Base-by-base conservation (phyloP, 2,329 filamentous ascomycete genomes). In the Cytospora leucostoma region DNA sequence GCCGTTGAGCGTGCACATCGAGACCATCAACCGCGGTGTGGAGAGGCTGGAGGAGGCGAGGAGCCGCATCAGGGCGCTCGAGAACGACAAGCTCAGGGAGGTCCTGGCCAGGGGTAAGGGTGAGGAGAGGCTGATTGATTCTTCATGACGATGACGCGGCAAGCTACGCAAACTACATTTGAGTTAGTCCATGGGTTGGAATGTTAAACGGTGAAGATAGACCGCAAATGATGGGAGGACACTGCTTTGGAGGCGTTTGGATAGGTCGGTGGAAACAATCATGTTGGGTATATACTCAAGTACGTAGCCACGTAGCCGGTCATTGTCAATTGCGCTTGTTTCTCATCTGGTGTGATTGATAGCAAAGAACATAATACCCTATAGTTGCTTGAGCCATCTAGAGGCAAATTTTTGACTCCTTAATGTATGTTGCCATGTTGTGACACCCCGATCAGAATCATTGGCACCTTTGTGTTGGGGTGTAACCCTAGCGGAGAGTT, bases 1-100 rank as follows among this genome's bases (percentile, higher is more conserved):
- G 11, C 89, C 90, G 3, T 77, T 95, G 5, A 82, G 83, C 57
- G 87, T 92, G 50, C 90, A 95, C 71, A 87, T 95, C 49, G 87
- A 92, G 68, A 88, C 86, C 62, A 92, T 95, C 66, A 82, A 89
- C 63, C 79, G 85, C 56, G 89, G 89, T 0, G 85, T 93, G 1
- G 88, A 93, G 74, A 80, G 91, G 66, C 76, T 95, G 65, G 87
- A 91, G 72, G 75, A 78, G 27, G 86, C 88, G 54, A 80, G 90
- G 64, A 80, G 83, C 50, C 82, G 84, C 65, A 83, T 86, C 19
- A 78, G 84, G 60, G 81, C 79, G 35, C 75, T 84, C 17, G 87
- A 90, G 77, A 80, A 85, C 50, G 84, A 88, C 38, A 77, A 82
- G 58, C 76, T 88, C 33, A 76, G 79, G 61, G 79, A 83, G 69